Conservation (phyloP, 2,329 filamentous ascomycete genomes). For the Xylaria sp. region DNA sequence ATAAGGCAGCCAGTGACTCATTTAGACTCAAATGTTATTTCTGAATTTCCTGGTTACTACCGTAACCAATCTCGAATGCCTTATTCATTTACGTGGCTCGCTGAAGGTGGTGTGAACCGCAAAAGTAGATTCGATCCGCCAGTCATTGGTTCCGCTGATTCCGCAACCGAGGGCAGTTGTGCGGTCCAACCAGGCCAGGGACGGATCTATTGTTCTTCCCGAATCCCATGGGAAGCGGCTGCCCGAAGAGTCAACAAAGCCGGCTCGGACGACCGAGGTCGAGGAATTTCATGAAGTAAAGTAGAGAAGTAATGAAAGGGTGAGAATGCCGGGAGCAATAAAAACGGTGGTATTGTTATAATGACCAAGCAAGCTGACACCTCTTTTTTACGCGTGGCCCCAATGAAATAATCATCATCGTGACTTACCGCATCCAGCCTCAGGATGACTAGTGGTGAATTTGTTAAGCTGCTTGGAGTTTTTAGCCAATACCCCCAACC, state of each 20-base stretch:
- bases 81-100: neutral
- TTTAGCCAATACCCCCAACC: too few relatives aligned
- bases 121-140: too few relatives aligned
- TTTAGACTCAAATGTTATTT: neutral
- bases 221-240: neutral
- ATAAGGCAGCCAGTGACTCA: neutral
- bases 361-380: neutral
- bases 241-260: neutral
- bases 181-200: neutral
- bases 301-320: neutral
- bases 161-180: neutral
- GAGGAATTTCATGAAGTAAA: neutral
- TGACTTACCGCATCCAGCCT: neutral
- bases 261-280: too few relatives aligned
- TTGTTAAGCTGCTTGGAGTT: too few relatives aligned
- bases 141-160: neutral
- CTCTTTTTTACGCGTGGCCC: neutral
- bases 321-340: constrained; percentile 1
- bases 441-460: neutral
- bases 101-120: too few relatives aligned
- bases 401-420: neutral
- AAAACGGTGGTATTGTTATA: too few relatives aligned
- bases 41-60: neutral
- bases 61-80: neutral
- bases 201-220: neutral